Base-by-base conservation (phyloP, 805 yeast genomes). In the Schizosaccharomyces octosporus region DNA sequence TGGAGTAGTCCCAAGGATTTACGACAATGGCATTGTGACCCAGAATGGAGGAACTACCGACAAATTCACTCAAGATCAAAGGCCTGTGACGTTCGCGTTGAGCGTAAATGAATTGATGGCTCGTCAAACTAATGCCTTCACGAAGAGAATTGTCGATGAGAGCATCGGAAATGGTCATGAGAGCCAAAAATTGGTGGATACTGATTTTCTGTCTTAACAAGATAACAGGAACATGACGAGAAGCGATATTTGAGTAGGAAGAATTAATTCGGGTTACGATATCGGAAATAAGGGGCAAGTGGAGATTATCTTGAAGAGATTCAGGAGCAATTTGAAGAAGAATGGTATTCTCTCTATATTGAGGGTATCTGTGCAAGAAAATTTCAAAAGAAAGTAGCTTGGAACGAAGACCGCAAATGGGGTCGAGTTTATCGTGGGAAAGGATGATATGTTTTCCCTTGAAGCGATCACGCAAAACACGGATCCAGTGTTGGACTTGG, bases 121-220 rank as follows among this genome's bases (percentile, higher is more conserved):
- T 90, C 0, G 97, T 89, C 69, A 93, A 76, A 67, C 93, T 93
- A 87, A 93, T 85, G 29, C 98, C 98, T 71, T 93, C 98, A 69
- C 98, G 82, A 76, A 90, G 79, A 1, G 95, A 85, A 11, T 94
- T 83, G 1, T 90, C 96, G 55, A 85, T 82, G 67, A 93, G 90
- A 0, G 81, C 76, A 65, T 87, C 94, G 0, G 97, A 95, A 68
- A 88, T 97, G 48, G 81, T 74, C 59, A 85, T 78, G 59, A 93
- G 73, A 0, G 95, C 97, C 63, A 93, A 71, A 69, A 93, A 93
- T 71, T 93, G 97, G 62, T 81, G 84, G 69, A 85, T 90, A 48
- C 82, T 89, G 62, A 93, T 80, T 66, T 90, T 96, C 70, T 87
- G 94, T 65, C 87, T 90, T 59, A 93, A 73, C 41, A 89, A 78